A percentile compares a stretch with the other conserved stretches of the same genome.
Evolutionary conservation across 2,329 filamentous ascomycete species (phyloP).

Genomic region (Bipolaris sorokiniana): DNA sequence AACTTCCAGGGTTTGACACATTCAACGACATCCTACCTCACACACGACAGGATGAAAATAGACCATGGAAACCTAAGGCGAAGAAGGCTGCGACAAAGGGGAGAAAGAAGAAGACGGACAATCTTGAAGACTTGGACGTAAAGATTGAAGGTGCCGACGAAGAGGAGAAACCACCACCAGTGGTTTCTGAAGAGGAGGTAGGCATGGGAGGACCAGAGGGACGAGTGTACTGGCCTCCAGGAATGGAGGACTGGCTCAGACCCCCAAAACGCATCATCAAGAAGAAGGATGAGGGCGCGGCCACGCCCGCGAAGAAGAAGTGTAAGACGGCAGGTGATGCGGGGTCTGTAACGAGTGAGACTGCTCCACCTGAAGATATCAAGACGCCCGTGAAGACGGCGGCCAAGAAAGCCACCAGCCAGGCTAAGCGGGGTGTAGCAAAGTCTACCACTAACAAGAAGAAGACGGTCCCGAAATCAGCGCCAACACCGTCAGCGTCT

Average conservation of each 20-base stretch:
- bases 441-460: conserved; percentile 48
- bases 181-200: conserved; percentile 70
- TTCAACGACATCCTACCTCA: conserved; percentile 81
- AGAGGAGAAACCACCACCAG: conserved; percentile 41
- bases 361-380: conserved; percentile 41
- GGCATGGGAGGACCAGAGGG: conserved; percentile 84
- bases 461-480: conserved; percentile 45
- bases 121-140: conserved; percentile 48
- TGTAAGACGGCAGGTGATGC: conserved; percentile 36
- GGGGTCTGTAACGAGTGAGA: conserved; percentile 32
- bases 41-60: conserved; percentile 77
- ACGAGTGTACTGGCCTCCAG: conserved; percentile 87
- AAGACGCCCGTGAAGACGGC: conserved; percentile 46
- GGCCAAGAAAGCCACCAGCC: conserved; percentile 45
- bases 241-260: conserved; percentile 88
- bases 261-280: conserved; percentile 76
- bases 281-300: conserved; percentile 55
- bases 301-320: conserved; percentile 42
- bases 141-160: conserved; percentile 49
- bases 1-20: conserved; percentile 76
- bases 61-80: conserved; percentile 48
- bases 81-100: conserved; percentile 56
- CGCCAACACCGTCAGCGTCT: conserved; percentile 52
- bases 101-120: conserved; percentile 51
- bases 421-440: conserved; percentile 23